Conservation (phyloP, 2,329 filamentous ascomycete genomes). For the Alternaria panax region DNA sequence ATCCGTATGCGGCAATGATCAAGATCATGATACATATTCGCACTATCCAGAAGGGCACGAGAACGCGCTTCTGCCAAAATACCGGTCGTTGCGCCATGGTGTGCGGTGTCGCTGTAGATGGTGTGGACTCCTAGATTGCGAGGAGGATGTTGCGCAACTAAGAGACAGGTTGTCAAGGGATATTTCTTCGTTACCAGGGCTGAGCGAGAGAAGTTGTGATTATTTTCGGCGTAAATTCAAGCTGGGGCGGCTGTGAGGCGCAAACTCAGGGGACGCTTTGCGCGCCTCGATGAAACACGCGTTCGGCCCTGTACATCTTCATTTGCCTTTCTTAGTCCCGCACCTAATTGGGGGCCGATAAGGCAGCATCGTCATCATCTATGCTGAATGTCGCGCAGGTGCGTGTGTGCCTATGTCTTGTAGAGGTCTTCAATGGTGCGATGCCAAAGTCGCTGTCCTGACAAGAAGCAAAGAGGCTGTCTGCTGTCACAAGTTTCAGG, state of each 20-base stretch:
- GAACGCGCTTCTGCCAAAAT: conserved; percentile 49
- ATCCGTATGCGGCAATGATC: conserved; percentile 39
- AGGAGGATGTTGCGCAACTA: neutral
- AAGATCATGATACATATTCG: conserved; percentile 45
- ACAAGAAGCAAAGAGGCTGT: conserved; percentile 11
- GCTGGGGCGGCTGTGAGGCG: conserved; percentile 19
- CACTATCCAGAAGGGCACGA: conserved; percentile 49
- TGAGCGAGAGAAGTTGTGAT: conserved; percentile 7
- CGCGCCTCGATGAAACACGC: conserved; percentile 32
- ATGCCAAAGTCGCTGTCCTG: neutral
- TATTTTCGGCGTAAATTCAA: conserved; percentile 12
- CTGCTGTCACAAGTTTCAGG: conserved; percentile 8
- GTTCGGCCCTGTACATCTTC: conserved; percentile 28
- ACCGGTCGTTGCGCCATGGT: conserved; percentile 32
- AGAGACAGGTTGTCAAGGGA: neutral
- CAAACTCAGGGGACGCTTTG: conserved; percentile 28
- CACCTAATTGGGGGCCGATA: neutral
- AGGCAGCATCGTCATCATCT: conserved; percentile 5
- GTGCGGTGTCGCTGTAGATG: conserved; percentile 23
- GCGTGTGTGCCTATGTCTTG: neutral
- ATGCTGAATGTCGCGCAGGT: neutral
- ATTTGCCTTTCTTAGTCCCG: conserved; percentile 16
- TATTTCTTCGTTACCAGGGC: conserved; percentile 2
- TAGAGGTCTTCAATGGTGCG: neutral
- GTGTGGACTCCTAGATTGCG: too few relatives aligned